A percentile compares a stretch with the other conserved stretches of the same genome.
phyloP scores from a whole-genome alignment of 2,329 filamentous ascomycete species.

The Sodiomyces alkalinus region DNA sequence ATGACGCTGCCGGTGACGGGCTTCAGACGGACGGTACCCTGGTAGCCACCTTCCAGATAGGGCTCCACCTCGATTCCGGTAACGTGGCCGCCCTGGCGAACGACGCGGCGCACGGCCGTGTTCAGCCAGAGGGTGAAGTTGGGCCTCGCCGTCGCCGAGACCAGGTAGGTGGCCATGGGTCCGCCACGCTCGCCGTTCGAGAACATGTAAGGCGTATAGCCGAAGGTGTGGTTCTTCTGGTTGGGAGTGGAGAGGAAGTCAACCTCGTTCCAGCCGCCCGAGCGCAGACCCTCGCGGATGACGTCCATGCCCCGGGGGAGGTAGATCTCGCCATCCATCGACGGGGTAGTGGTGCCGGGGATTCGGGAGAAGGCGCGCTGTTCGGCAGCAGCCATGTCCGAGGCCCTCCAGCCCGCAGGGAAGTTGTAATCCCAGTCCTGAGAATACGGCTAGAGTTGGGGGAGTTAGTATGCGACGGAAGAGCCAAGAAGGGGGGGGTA shows the following conservation, averaged over 20 bases:
- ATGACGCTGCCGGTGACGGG: constrained; percentile 47
- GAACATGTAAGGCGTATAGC: constrained; percentile 54
- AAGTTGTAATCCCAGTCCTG: constrained; percentile 60
- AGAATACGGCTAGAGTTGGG: constrained; percentile 30
- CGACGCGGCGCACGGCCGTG: constrained; percentile 50
- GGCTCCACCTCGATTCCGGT: constrained; percentile 55
- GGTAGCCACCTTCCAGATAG: constrained; percentile 34
- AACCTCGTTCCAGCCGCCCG: constrained; percentile 47
- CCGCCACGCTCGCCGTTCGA: constrained; percentile 50
- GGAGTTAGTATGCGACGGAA: no score
- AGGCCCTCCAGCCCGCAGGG: constrained; percentile 53
- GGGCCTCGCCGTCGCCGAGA: constrained; percentile 37
- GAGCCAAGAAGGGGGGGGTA: background rate
- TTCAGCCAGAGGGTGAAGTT: constrained; percentile 56
- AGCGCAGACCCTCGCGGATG: constrained; percentile 40
- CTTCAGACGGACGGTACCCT: constrained; percentile 45
- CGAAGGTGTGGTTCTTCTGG: constrained; percentile 50
- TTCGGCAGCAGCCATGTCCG: constrained; percentile 44
- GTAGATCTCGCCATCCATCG: constrained; percentile 50
- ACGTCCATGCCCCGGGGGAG: constrained; percentile 51
- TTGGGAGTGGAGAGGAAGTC: constrained; percentile 43
- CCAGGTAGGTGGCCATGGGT: constrained; percentile 57
- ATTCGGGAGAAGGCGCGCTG: constrained; percentile 53
- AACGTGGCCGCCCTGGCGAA: constrained; percentile 44
- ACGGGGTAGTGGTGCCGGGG: constrained; percentile 52